Conservation (phyloP, 1,284 basidiomycete genomes). For the Anthracocystis walkeri region DNA sequence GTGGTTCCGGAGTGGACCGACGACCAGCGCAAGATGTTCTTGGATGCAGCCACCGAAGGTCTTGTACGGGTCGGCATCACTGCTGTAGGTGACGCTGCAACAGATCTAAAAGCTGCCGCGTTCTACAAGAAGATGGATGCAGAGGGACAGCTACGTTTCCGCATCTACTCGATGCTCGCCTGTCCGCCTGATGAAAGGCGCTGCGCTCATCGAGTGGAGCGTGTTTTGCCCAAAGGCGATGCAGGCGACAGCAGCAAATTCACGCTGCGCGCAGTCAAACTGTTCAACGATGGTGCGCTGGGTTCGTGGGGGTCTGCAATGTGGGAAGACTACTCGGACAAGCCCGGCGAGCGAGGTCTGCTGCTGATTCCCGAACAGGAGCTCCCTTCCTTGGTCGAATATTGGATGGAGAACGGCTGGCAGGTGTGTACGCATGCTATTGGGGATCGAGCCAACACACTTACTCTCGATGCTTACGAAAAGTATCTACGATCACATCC, state of each 20-base stretch:
- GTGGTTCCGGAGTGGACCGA: slow-evolving; percentile 57
- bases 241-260: slow-evolving; percentile 10
- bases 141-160: slow-evolving; percentile 37
- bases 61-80: slow-evolving; percentile 78
- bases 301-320: slow-evolving; percentile 92
- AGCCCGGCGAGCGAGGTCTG: slow-evolving; percentile 49
- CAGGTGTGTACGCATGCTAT: slow-evolving; percentile 78
- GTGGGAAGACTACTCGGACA: slow-evolving; percentile 82
- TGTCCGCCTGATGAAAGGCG: slow-evolving; percentile 40
- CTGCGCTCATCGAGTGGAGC: slow-evolving; percentile 33
- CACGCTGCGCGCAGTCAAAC: slow-evolving; percentile 75
- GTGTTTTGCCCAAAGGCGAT: slow-evolving; percentile 3
- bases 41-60: slow-evolving; percentile 76
- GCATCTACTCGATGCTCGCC: slow-evolving; percentile 56
- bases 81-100: slow-evolving; percentile 58
- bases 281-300: slow-evolving; percentile 86
- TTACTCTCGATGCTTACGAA: slow-evolving; percentile 74
- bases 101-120: slow-evolving; percentile 32
- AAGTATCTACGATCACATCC: slow-evolving; percentile 27
- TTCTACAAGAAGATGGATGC: slow-evolving; percentile 49
- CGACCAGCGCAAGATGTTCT: slow-evolving; percentile 75
- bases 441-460: slow-evolving; percentile 86
- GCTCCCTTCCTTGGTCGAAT: slow-evolving; percentile 32
- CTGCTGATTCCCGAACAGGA: slow-evolving; percentile 44
- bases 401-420: slow-evolving; percentile 55